phyloP scores from a whole-genome alignment of 306 rosid species.

The Dryas octopetala region DNA sequence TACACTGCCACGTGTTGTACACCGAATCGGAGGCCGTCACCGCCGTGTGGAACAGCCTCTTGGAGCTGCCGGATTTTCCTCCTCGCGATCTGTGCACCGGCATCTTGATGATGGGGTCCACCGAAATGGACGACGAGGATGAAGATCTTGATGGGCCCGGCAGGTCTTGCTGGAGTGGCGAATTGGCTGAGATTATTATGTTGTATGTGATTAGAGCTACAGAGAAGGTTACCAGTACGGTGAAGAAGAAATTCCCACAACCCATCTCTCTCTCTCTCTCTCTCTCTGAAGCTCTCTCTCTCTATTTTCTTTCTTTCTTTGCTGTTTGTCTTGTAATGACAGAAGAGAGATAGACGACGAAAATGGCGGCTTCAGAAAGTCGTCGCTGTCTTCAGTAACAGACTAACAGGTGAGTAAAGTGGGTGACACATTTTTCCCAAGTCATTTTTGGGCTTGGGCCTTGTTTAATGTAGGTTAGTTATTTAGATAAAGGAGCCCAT shows the following conservation, averaged over 20 bases:
- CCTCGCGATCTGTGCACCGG: conserved; percentile 48
- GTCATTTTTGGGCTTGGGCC: neutral
- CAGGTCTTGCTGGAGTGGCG: conserved; percentile 77
- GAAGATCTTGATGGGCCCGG: conserved; percentile 71
- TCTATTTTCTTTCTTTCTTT: neutral
- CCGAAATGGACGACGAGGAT: conserved; percentile 29
- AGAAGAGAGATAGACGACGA: neutral
- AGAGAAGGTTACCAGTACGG: conserved; percentile 67
- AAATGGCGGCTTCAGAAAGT: conserved; percentile 23
- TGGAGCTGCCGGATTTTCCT: conserved; percentile 26
- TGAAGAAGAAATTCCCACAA: conserved; percentile 86
- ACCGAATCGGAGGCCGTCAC: conserved; percentile 92
- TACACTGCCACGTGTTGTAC: conserved; percentile 95
- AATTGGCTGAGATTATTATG: conserved; percentile 81
- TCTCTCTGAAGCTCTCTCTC: conserved; percentile 18
- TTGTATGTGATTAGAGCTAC: conserved; percentile 91
- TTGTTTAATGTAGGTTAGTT: neutral
- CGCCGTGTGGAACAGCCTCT: conserved; percentile 86
- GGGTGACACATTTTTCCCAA: neutral
- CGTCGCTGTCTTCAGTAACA: conserved; percentile 15
- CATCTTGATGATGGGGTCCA: conserved; percentile 92
- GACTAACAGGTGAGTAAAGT: neutral
- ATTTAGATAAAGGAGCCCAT: neutral
- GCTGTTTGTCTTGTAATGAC: neutral
- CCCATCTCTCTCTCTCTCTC: conserved; percentile 52